A percentile compares a stretch with the other conserved stretches of the same genome.
phyloP scores from a whole-genome alignment of 352 stramenopile genomes.

The Phytophthora chlamydospora region DNA sequence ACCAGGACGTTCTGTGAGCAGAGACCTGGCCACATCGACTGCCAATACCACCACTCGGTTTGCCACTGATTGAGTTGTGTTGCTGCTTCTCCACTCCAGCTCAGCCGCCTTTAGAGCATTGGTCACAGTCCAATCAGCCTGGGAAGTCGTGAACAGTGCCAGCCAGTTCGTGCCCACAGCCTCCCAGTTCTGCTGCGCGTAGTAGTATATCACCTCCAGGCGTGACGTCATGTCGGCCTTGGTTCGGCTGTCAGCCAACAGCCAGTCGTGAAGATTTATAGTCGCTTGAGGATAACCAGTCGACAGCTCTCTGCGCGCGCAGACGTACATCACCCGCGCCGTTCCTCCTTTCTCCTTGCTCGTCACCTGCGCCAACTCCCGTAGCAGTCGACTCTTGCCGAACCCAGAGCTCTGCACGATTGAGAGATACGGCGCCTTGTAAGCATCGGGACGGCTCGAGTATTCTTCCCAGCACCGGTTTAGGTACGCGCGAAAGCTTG shows the following conservation, averaged over 20 bases:
- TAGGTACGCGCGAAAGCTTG: too few species aligned
- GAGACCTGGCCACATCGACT: conserved; percentile 5
- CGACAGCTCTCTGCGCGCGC: neutral
- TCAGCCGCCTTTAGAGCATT: neutral
- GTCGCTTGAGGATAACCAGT: conserved; percentile 10
- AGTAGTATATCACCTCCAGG: conserved; percentile 6
- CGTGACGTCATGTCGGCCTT: too few species aligned
- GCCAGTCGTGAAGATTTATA: neutral
- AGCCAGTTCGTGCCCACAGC: conserved; percentile 8
- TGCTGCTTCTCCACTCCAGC: neutral
- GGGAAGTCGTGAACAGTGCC: conserved; percentile 1
- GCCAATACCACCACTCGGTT: conserved; percentile 5
- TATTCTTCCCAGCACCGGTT: too few species aligned
- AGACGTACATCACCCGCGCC: conserved; percentile 17
- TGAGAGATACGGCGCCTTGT: neutral
- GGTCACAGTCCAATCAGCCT: neutral
- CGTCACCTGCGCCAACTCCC: conserved; percentile 6
- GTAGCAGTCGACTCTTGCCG: conserved; percentile 19
- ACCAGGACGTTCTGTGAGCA: too few species aligned
- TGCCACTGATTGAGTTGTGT: neutral
- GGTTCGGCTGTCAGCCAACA: neutral
- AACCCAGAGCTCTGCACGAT: conserved; percentile 28
- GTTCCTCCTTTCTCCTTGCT: neutral
- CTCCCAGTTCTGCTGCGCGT: conserved; percentile 2
- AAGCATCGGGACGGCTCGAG: too few species aligned